Conservation (phyloP, 495 filamentous ascomycete genomes). For the Neurospora intermedia region DNA sequence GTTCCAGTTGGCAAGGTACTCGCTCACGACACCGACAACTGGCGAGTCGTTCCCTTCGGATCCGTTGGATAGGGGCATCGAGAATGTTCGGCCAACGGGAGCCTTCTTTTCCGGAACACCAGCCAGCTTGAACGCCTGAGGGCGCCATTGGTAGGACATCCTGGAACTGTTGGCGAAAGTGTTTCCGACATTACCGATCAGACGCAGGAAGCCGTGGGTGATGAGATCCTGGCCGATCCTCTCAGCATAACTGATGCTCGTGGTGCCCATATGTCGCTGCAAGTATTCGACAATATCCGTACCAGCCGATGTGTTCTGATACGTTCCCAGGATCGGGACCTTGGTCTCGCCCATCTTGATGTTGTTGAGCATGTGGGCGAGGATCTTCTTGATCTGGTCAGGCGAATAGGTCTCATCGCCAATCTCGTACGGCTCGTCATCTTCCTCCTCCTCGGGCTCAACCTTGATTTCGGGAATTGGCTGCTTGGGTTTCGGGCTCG, state of each 20-base stretch:
- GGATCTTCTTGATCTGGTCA: conserved; percentile 79
- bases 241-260: conserved; percentile 80
- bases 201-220: conserved; percentile 69
- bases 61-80: conserved; percentile 37
- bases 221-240: conserved; percentile 89
- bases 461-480: conserved; percentile 50
- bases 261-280: conserved; percentile 74
- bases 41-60: conserved; percentile 59
- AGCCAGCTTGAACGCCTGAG: conserved; percentile 78
- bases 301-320: conserved; percentile 82
- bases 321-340: conserved; percentile 89
- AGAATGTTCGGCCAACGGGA: conserved; percentile 57
- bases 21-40: conserved; percentile 63
- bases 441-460: conserved; percentile 34
- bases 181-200: conserved; percentile 90
- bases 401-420: conserved; percentile 77
- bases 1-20: conserved; percentile 86
- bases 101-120: conserved; percentile 83
- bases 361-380: conserved; percentile 75
- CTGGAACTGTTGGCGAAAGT: conserved; percentile 95
- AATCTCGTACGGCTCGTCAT: conserved; percentile 80
- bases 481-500: conserved; percentile 36
- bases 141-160: conserved; percentile 94
- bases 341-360: conserved; percentile 84
- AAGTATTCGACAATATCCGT: conserved; percentile 92